Conservation (phyloP, 345 rosid species). For the Euphorbia peplus region DNA sequence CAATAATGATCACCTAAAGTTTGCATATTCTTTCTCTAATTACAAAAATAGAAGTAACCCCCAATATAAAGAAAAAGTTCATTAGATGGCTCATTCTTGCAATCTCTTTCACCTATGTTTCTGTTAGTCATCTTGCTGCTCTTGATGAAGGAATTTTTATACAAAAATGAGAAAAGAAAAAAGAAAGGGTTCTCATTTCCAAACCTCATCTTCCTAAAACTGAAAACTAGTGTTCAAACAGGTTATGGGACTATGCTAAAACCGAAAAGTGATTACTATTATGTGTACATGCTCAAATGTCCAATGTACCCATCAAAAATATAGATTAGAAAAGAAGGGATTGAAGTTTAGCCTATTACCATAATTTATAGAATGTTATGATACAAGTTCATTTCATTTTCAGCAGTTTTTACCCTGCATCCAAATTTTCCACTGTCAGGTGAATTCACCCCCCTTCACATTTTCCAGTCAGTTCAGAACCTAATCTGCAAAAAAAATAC, state of each 20-base stretch:
- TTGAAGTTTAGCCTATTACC: conserved; percentile 21
- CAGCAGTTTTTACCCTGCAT: conserved; percentile 31
- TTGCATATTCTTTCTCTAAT: neutral
- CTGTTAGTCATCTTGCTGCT: conserved; percentile 12
- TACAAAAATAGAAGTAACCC: neutral
- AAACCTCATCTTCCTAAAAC: conserved; percentile 22
- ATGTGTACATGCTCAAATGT: conserved; percentile 20
- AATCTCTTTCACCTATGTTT: neutral
- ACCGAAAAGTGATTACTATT: conserved; percentile 17
- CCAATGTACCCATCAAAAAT: conserved; percentile 27
- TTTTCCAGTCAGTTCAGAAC: conserved; percentile 35
- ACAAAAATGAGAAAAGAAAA: neutral
- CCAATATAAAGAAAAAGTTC: neutral
- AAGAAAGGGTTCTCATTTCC: conserved; percentile 5
- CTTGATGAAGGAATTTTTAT: conserved; percentile 15
- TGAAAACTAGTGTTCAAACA: conserved; percentile 16
- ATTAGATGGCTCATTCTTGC: too few species aligned
- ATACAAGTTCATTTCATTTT: conserved; percentile 41
- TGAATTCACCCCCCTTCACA: conserved; percentile 36
- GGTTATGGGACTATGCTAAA: conserved; percentile 17
- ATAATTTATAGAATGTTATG: conserved; percentile 27
- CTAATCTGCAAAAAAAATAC: conserved; percentile 35
- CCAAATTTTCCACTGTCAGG: conserved; percentile 24
- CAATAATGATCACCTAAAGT: neutral
- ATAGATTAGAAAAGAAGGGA: conserved; percentile 4